These are phyloP conservation scores for Aspergillus sp. DNA, from an alignment of 2,329 filamentous ascomycete genomes.

Conservation along the genomic window DNA sequence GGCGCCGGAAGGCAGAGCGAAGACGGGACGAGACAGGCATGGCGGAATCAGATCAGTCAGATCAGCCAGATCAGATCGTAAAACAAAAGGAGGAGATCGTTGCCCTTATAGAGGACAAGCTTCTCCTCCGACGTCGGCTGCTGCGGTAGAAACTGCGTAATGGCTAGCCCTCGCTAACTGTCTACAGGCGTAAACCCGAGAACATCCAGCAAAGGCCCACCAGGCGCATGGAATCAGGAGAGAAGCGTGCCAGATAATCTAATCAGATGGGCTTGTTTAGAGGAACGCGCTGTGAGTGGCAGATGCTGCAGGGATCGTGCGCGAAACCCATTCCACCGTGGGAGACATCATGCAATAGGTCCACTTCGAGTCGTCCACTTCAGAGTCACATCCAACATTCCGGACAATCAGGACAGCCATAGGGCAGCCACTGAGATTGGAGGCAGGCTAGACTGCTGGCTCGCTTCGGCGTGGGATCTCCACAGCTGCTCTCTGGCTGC, in stretches of 20 bases:
- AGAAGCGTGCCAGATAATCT: background rate
- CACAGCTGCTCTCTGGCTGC: no score
- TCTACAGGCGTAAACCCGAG: background rate
- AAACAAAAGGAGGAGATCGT: background rate
- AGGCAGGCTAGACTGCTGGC: no score
- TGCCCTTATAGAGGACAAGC: background rate
- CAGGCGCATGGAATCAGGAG: background rate
- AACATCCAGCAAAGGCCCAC: background rate
- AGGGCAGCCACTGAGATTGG: no score
- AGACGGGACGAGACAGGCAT: slow-evolving; percentile 1
- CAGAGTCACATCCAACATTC: no score
- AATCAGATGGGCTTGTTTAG: background rate
- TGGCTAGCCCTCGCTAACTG: background rate
- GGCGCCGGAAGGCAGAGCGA: background rate
- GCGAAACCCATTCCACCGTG: background rate
- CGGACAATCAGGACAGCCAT: no score
- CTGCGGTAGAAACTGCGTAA: background rate
- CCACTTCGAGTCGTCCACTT: no score
- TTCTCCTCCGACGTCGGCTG: background rate
- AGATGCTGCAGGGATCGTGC: background rate
- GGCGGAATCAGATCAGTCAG: background rate
- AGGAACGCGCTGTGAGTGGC: background rate
- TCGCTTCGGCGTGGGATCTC: no score
- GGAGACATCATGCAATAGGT: no score
- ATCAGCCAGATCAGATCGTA: background rate